phyloP scores from a whole-genome alignment of 1,139 yeast species.

The Taphrina flavorubra region DNA sequence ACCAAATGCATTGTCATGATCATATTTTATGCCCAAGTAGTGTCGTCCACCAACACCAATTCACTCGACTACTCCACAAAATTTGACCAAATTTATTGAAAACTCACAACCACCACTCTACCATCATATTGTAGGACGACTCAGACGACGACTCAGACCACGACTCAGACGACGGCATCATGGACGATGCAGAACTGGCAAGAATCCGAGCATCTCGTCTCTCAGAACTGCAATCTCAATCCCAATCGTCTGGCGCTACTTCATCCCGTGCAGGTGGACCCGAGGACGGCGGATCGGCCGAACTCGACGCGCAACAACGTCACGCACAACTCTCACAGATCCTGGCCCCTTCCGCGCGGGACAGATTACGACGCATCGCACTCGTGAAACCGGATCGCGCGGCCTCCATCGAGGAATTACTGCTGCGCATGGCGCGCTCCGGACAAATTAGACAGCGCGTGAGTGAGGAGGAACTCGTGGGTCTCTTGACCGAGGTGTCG shows the following conservation, averaged over 20 bases:
- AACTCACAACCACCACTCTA: too few species aligned
- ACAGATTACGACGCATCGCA: slow-evolving; percentile 81
- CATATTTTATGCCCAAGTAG: too few species aligned
- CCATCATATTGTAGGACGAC: too few species aligned
- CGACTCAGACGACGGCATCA: neutral
- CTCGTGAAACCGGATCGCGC: slow-evolving; percentile 93
- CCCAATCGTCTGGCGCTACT: too few species aligned
- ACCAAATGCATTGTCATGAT: too few species aligned
- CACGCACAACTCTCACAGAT: slow-evolving; percentile 37
- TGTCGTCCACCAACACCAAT: neutral
- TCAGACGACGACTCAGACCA: too few species aligned
- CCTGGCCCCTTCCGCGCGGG: slow-evolving; percentile 63
- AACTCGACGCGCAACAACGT: slow-evolving; percentile 21
- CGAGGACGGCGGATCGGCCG: slow-evolving; percentile 43
- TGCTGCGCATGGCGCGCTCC: slow-evolving; percentile 72
- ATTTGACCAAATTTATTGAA: neutral
- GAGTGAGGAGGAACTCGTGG: slow-evolving; percentile 78
- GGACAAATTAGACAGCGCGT: slow-evolving; percentile 79
- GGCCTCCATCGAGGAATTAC: slow-evolving; percentile 72
- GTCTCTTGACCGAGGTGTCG: slow-evolving; percentile 81
- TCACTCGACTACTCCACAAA: slow-evolving; percentile 2
- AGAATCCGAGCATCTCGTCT: slow-evolving; percentile 89
- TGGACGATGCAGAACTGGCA: slow-evolving; percentile 71
- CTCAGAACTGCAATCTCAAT: slow-evolving; percentile 66
- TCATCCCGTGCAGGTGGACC: slow-evolving; percentile 41